Evolutionary conservation across 2,329 filamentous ascomycete genomes (phyloP).

Genomic region (Spiromastix sp.): DNA sequence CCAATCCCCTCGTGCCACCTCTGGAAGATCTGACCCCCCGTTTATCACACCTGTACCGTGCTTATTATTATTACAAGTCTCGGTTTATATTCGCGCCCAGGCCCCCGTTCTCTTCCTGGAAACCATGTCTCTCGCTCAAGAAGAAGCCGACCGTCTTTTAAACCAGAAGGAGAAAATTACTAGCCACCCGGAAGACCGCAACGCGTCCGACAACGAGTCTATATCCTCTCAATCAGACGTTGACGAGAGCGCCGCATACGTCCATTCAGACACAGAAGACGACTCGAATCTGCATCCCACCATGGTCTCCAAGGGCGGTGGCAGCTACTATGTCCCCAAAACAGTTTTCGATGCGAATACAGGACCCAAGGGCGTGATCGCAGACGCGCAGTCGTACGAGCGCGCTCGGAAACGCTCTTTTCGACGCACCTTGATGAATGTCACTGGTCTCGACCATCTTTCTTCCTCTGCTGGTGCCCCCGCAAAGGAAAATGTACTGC

Average conservation of each 20-base stretch:
- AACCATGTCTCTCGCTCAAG: constrained; percentile 25
- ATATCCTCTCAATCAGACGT: constrained; percentile 18
- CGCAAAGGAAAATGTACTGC: constrained; percentile 3
- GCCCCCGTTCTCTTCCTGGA: constrained; percentile 1
- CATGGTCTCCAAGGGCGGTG: constrained; percentile 29
- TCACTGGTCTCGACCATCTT: constrained; percentile 23
- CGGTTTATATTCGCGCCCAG: not conserved
- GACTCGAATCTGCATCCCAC: constrained; percentile 13
- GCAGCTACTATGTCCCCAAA: constrained; percentile 35
- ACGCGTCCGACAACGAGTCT: constrained; percentile 13
- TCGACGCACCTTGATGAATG: constrained; percentile 31
- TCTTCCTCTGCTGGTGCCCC: constrained; percentile 14
- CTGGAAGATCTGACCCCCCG: too few species aligned
- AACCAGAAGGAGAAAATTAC: constrained; percentile 24
- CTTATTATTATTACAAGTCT: constrained; percentile 2
- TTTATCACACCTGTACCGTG: too few species aligned
- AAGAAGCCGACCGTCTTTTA: constrained; percentile 37
- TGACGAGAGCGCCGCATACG: constrained; percentile 15
- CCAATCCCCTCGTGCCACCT: too few species aligned
- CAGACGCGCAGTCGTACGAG: constrained; percentile 40
- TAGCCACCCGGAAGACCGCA: constrained; percentile 35
- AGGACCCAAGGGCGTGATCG: constrained; percentile 42
- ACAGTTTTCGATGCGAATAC: constrained; percentile 40
- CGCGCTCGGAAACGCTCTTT: constrained; percentile 38
- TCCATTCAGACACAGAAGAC: constrained; percentile 9